Evolutionary conservation across 257 asterid species (phyloP), one percentile per base, ranked within the genome.

Genomic region (Eucommia ulmoides): DNA sequence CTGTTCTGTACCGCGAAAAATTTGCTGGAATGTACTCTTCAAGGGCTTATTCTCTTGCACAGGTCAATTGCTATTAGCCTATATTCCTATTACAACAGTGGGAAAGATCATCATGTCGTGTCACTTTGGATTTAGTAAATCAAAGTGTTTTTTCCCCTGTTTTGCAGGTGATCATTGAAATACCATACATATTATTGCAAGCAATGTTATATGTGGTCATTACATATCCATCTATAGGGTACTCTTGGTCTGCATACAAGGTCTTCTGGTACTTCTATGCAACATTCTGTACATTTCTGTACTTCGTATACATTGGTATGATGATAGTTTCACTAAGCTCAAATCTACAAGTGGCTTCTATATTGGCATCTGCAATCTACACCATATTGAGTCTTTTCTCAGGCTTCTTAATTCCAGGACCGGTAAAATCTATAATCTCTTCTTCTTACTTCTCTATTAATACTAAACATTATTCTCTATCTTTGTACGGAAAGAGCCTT

Each of bases 181-280:
- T 76, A 20, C 84, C 89, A 0, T 80, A 70, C 52, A 52, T 73
- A 51, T 58, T 74, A 6, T 60, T 59, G 22, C 89, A 73, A 54
- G 25, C 89, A 19, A 20, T 80, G 19, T 59, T 49, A 1, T 74
- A 52, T 56, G 71, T 82, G 15, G 49, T 60, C 47, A 66, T 80
- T 52, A 74, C 82, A 9, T 79, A 70, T 56, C 81, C 84, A 4
- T 75, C 76, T 83, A 73, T 76, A 18, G 84, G 88, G 54, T 79
- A 73, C 63, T 26, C 67, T 50, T 64, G 67, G 73, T 57, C 77
- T 5, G 79, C 26, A 0, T 73, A 65, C 21, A 79, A 79, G 68
- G 53, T 79, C 10, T 68, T 76, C 19, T 76, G 78, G 79, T 76
- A 67, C 25, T 57, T 72, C 45, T 76, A 76, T 58, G 10, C 70